phyloP scores from a whole-genome alignment of 2,329 filamentous ascomycete species.

The Aspergillus ibericus region DNA sequence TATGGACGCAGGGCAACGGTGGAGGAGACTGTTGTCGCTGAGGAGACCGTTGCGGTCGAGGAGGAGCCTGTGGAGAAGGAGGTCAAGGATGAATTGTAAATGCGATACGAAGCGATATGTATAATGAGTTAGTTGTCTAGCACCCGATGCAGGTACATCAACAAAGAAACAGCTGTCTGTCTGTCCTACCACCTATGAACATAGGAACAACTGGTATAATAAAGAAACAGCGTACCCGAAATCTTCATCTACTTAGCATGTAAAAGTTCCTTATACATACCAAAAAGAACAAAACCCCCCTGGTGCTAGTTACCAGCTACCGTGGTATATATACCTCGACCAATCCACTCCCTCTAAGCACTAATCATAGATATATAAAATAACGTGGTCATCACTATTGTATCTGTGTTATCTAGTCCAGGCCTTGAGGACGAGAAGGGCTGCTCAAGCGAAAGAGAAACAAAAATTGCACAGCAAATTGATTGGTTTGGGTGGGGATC shows the following conservation, averaged over 20 bases:
- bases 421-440: conserved; percentile 8
- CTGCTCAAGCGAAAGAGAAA: background rate
- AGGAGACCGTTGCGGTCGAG: conserved; percentile 6
- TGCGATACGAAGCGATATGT: conserved; percentile 18
- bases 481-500: conserved; percentile 20
- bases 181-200: background rate
- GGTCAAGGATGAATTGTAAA: conserved; percentile 32
- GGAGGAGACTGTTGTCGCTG: conserved; percentile 6
- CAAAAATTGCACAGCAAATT: conserved; percentile 37
- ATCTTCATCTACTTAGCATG: too few relatives aligned
- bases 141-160: background rate
- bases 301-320: too few relatives aligned
- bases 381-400: conserved; percentile 22
- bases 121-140: conserved; percentile 6
- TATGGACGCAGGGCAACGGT: conserved; percentile 35
- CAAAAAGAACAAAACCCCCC: too few relatives aligned
- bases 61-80: conserved; percentile 8
- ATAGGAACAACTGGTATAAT: too few relatives aligned
- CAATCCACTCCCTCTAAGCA: too few relatives aligned
- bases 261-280: too few relatives aligned
- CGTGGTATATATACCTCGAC: too few relatives aligned
- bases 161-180: background rate
- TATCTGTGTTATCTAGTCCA: conserved; percentile 26
- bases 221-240: too few relatives aligned
- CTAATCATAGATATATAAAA: background rate